Conservation (phyloP, 257 asterid genomes). For the Nicotiana obtusifolia region DNA sequence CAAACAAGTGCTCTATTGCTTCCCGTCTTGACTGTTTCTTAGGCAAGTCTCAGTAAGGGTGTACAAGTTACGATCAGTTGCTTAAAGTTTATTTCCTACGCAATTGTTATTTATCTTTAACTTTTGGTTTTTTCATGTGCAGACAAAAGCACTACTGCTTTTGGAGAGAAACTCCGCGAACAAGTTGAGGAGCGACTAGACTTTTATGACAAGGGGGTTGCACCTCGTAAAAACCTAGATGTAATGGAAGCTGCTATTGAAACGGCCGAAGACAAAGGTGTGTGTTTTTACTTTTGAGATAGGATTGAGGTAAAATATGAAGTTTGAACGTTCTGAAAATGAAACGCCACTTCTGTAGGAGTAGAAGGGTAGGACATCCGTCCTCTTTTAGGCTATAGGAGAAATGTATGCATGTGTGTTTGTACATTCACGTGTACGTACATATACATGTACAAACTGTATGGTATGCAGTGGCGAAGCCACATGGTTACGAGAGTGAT, state of each 20-base stretch:
- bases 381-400: too few relatives aligned
- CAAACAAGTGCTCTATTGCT: constrained; percentile 99
- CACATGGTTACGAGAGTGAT: too few relatives aligned
- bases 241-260: constrained; percentile 79
- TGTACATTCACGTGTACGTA: neutral
- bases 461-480: too few relatives aligned
- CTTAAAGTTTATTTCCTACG: neutral
- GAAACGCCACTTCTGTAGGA: too few relatives aligned
- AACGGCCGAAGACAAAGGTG: constrained; percentile 52
- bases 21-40: constrained; percentile 90
- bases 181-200: constrained; percentile 97
- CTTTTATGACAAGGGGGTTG: constrained; percentile 92
- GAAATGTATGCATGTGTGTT: neutral
- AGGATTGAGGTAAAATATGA: too few relatives aligned
- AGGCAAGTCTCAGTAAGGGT: constrained; percentile 31
- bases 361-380: too few relatives aligned
- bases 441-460: neutral
- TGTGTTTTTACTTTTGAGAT: too few relatives aligned
- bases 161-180: constrained; percentile 94
- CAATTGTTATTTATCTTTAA: neutral
- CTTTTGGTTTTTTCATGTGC: neutral
- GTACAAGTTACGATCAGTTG: neutral
- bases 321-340: too few relatives aligned
- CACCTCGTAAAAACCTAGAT: constrained; percentile 90
- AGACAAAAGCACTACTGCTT: constrained; percentile 68